Percentiles rank a stretch among this genome's conserved stretches.
These are phyloP conservation scores for Seiridium unicorne DNA, from an alignment of 2,329 filamentous ascomycete genomes.

Conservation along the genomic window DNA sequence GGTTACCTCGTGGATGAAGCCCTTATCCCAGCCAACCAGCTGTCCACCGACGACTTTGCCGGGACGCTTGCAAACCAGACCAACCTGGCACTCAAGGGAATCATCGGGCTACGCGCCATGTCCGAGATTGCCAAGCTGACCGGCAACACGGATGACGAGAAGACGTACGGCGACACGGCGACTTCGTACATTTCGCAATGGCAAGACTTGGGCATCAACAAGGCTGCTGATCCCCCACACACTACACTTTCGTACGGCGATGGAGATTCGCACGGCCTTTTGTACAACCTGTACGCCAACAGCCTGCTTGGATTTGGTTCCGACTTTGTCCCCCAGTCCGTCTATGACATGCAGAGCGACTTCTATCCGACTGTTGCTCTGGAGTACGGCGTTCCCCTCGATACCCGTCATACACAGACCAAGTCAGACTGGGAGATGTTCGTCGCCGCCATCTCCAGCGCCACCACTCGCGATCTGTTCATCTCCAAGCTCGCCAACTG, in stretches of 20 bases:
- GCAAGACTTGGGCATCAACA: slow-evolving; percentile 68
- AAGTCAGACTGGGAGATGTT: slow-evolving; percentile 90
- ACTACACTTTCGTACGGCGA: slow-evolving; percentile 79
- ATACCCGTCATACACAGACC: slow-evolving; percentile 77
- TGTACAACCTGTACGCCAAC: slow-evolving; percentile 85
- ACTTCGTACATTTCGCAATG: slow-evolving; percentile 70
- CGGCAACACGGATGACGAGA: slow-evolving; percentile 53
- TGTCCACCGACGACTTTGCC: slow-evolving; percentile 83
- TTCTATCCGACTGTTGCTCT: slow-evolving; percentile 74
- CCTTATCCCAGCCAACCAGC: slow-evolving; percentile 71
- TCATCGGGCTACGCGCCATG: slow-evolving; percentile 81
- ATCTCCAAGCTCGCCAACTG: slow-evolving; percentile 68
- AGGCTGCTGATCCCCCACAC: slow-evolving; percentile 59
- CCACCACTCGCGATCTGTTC: slow-evolving; percentile 62
- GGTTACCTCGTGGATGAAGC: slow-evolving; percentile 74
- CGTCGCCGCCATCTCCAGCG: slow-evolving; percentile 69
- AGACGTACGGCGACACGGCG: slow-evolving; percentile 62
- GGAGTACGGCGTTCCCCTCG: slow-evolving; percentile 78
- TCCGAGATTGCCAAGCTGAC: slow-evolving; percentile 64
- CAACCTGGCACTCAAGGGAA: slow-evolving; percentile 80
- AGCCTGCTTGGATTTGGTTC: slow-evolving; percentile 65
- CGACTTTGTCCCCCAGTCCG: slow-evolving; percentile 67
- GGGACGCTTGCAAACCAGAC: slow-evolving; percentile 77
- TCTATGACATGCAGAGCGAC: slow-evolving; percentile 75
- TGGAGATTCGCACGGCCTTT: slow-evolving; percentile 46